phyloP scores from a whole-genome alignment of 495 filamentous ascomycete species.

The Diplogelasinospora grovesii region DNA sequence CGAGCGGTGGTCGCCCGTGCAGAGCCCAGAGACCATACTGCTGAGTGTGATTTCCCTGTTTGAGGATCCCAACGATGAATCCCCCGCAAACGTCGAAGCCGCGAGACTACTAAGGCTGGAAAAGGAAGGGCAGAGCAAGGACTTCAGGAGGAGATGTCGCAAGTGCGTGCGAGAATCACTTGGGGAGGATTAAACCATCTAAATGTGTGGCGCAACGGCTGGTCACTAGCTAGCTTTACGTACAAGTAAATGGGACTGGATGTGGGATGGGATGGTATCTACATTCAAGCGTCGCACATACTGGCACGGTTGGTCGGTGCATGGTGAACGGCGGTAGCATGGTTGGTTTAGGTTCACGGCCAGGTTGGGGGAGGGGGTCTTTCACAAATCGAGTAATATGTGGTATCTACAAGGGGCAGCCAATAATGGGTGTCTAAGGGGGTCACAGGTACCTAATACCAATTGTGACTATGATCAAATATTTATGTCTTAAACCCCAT shows the following conservation, averaged over 20 bases:
- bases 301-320: too few relatives aligned
- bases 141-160: conserved; percentile 70
- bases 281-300: too few relatives aligned
- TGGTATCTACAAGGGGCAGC: too few relatives aligned
- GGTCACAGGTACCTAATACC: neutral
- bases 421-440: too few relatives aligned
- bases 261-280: too few relatives aligned
- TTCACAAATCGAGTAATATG: too few relatives aligned
- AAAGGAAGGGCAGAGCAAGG: conserved; percentile 49
- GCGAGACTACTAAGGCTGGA: conserved; percentile 83
- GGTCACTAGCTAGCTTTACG: neutral
- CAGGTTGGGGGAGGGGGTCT: too few relatives aligned
- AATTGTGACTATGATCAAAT: too few relatives aligned
- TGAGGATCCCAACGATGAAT: conserved; percentile 88
- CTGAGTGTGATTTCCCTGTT: conserved; percentile 91
- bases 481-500: conserved; percentile 52
- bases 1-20: conserved; percentile 95
- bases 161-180: conserved; percentile 78
- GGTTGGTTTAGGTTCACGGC: too few relatives aligned
- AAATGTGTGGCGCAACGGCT: neutral
- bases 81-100: conserved; percentile 90
- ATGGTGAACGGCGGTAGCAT: too few relatives aligned
- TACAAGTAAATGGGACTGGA: too few relatives aligned
- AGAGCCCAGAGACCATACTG: conserved; percentile 92
- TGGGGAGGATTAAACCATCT: conserved; percentile 53